Percentiles rank a stretch among this genome's conserved stretches.
phyloP scores from a whole-genome alignment of 1,284 basidiomycete species.

The Pseudozyma sp. region DNA sequence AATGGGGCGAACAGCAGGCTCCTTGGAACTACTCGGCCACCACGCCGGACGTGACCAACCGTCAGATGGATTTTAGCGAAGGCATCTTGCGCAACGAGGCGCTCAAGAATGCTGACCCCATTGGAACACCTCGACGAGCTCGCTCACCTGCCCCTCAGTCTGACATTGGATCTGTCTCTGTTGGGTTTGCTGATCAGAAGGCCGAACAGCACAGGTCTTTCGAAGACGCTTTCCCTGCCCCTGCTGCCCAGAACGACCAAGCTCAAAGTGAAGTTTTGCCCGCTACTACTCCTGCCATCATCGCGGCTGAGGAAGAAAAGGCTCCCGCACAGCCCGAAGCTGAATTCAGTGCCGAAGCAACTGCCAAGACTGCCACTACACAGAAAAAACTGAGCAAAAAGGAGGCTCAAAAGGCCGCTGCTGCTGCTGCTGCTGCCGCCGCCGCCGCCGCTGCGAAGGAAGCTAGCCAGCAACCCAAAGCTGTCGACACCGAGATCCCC shows the following conservation, averaged over 20 bases:
- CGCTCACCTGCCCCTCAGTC: conserved; percentile 44
- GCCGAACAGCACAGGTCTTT: conserved; percentile 40
- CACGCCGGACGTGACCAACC: conserved; percentile 39
- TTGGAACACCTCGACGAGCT: conserved; percentile 50
- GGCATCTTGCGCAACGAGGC: conserved; percentile 33
- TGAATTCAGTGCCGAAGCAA: conserved; percentile 7
- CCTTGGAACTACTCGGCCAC: conserved; percentile 33
- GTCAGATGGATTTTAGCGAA: conserved; percentile 44
- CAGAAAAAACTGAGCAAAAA: conserved; percentile 34
- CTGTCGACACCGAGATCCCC: conserved; percentile 20
- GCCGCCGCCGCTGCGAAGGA: conserved; percentile 16
- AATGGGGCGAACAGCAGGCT: conserved; percentile 45
- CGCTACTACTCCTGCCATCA: conserved; percentile 1
- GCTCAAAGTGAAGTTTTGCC: background rate
- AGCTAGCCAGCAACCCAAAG: conserved; percentile 10
- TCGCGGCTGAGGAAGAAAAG: conserved; percentile 8
- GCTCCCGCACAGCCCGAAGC: background rate
- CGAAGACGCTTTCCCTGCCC: conserved; percentile 44
- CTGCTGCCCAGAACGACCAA: conserved; percentile 10
- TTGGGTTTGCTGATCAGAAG: conserved; percentile 21
- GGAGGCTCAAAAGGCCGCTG: conserved; percentile 33
- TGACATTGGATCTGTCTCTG: conserved; percentile 4
- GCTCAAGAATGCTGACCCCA: conserved; percentile 40
- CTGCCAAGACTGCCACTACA: conserved; percentile 12
- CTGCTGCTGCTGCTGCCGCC: conserved; percentile 17